Evolutionary conservation across 371 early-diverging fungal species (phyloP).

Genomic region (Apophysomyces elegans): DNA sequence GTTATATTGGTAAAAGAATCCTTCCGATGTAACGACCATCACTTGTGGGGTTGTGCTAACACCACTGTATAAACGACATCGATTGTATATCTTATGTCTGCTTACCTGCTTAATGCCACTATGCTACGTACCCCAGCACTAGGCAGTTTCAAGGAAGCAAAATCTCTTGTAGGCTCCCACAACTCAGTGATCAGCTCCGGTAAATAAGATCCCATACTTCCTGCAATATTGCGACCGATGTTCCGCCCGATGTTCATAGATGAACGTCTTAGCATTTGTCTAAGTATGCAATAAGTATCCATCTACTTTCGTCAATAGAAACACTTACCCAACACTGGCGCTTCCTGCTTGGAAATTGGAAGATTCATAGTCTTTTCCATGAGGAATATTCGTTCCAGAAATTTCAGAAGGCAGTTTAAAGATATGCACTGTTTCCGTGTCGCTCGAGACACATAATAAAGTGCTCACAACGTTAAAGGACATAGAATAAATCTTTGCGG

Average conservation of each 20-base stretch:
- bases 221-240: slow-evolving; percentile 66
- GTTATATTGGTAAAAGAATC: slow-evolving; percentile 88
- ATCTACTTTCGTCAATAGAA: background rate
- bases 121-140: slow-evolving; percentile 80
- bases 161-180: slow-evolving; percentile 95
- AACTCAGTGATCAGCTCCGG: slow-evolving; percentile 90
- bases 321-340: slow-evolving; percentile 26
- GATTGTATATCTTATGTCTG: slow-evolving; percentile 70
- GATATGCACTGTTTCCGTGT: slow-evolving; percentile 97
- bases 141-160: slow-evolving; percentile 90
- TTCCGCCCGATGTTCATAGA: slow-evolving; percentile 63
- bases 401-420: slow-evolving; percentile 65
- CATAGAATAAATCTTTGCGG: slow-evolving; percentile 89
- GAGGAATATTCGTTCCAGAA: slow-evolving; percentile 11
- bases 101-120: slow-evolving; percentile 77
- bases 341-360: slow-evolving; percentile 13
- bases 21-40: slow-evolving; percentile 92
- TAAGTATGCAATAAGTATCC: slow-evolving; percentile 9
- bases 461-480: slow-evolving; percentile 85
- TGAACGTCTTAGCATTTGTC: slow-evolving; percentile 60
- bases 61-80: background rate
- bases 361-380: slow-evolving; percentile 11
- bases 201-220: slow-evolving; percentile 81
- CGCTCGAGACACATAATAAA: slow-evolving; percentile 87
- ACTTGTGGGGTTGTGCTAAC: slow-evolving; percentile 77